phyloP scores from a whole-genome alignment of 1,284 basidiomycete genomes.

The Ustilago crameri region DNA sequence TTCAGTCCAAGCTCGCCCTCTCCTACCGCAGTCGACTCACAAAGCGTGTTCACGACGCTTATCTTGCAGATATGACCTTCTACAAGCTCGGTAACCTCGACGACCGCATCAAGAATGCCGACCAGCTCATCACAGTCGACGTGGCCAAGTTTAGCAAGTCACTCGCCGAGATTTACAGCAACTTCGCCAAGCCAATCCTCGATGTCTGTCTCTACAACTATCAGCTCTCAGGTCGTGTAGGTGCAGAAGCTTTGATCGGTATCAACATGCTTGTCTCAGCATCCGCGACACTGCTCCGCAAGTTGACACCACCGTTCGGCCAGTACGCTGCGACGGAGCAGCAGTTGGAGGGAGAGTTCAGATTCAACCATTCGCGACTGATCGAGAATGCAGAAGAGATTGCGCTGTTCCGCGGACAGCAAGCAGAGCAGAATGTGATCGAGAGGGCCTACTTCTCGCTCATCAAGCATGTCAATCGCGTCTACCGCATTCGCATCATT shows the following conservation, averaged over 20 bases:
- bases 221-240: constrained; percentile 91
- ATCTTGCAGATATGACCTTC: constrained; percentile 83
- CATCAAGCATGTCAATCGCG: constrained; percentile 86
- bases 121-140: constrained; percentile 97
- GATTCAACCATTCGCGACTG: constrained; percentile 92
- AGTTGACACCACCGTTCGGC: constrained; percentile 87
- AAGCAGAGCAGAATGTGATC: constrained; percentile 89
- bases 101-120: constrained; percentile 94
- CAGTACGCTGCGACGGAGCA: constrained; percentile 81
- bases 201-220: constrained; percentile 96
- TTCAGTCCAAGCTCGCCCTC: constrained; percentile 92
- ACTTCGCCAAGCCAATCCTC: constrained; percentile 79
- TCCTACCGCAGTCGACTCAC: constrained; percentile 91
- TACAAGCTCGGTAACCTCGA: constrained; percentile 83
- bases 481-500: constrained; percentile 84
- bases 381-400: constrained; percentile 93
- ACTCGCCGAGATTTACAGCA: constrained; percentile 86
- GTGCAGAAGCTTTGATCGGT: constrained; percentile 88
- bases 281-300: constrained; percentile 57
- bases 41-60: constrained; percentile 81
- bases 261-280: constrained; percentile 85
- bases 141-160: constrained; percentile 91
- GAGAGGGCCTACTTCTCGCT: constrained; percentile 90
- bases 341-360: constrained; percentile 82
- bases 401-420: constrained; percentile 90